Conservation (phyloP, 129 eudicot genomes). For the Flaveria linearis region DNA sequence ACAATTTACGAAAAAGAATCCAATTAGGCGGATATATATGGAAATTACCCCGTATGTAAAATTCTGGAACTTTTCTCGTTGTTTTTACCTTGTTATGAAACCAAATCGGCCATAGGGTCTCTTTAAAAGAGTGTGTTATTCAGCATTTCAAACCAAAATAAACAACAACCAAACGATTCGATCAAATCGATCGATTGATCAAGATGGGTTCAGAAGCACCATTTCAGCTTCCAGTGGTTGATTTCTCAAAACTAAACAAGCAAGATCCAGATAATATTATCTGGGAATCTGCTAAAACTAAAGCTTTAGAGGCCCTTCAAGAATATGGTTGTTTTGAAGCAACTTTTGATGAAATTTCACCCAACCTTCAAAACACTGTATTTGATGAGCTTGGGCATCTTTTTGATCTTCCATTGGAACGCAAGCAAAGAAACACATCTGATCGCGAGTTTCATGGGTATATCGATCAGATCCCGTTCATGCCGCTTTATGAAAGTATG, state of each 20-base stretch:
- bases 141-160: not conserved
- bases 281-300: constrained; percentile 52
- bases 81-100: constrained; percentile 2
- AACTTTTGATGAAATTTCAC: constrained; percentile 25
- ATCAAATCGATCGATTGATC: not conserved
- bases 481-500: constrained; percentile 38
- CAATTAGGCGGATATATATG: not conserved
- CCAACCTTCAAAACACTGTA: constrained; percentile 35
- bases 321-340: constrained; percentile 52
- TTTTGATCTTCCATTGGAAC: constrained; percentile 33
- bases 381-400: constrained; percentile 34
- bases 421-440: constrained; percentile 17
- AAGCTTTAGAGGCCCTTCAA: constrained; percentile 55
- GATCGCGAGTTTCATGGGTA: constrained; percentile 37
- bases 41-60: not conserved
- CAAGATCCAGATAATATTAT: constrained; percentile 34
- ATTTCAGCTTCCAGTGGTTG: constrained; percentile 39
- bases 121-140: not conserved
- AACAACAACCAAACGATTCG: not conserved
- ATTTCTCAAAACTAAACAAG: constrained; percentile 28
- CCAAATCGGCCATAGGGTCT: not conserved
- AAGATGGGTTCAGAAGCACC: constrained; percentile 40
- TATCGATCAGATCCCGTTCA: constrained; percentile 35
- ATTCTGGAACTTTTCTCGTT: not conserved
- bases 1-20: not conserved